Percentiles rank a stretch among this genome's conserved stretches.
These are phyloP conservation scores for Combretum micranthum DNA, from an alignment of 345 rosid species.

Conservation along the genomic window DNA sequence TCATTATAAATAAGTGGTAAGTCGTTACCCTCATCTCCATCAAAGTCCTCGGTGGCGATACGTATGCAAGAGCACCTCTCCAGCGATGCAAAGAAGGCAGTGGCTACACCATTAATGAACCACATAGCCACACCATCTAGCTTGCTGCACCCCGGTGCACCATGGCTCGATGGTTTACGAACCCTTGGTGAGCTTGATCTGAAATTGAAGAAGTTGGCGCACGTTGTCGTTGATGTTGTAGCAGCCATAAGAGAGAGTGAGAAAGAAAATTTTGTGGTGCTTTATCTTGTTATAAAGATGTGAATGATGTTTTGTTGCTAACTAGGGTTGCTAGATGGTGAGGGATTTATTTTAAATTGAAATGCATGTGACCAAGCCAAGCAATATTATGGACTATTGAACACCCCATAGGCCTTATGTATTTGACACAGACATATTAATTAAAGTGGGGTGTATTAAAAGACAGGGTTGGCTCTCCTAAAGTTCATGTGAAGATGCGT, in stretches of 20 bases:
- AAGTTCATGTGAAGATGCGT: no score
- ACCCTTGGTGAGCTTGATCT: slow-evolving; percentile 11
- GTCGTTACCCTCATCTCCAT: slow-evolving; percentile 16
- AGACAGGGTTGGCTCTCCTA: no score
- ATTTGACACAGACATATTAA: no score
- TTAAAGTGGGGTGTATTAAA: no score
- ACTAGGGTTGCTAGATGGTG: no score
- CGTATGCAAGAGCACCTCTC: slow-evolving; percentile 20
- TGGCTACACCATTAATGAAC: slow-evolving; percentile 12
- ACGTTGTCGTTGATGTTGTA: slow-evolving; percentile 12
- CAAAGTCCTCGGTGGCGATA: slow-evolving; percentile 16
- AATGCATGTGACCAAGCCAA: no score
- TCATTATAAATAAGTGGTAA: slow-evolving; percentile 13
- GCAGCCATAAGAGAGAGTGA: slow-evolving; percentile 6
- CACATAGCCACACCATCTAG: slow-evolving; percentile 18
- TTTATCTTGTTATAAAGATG: no score
- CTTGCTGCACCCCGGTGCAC: slow-evolving; percentile 12
- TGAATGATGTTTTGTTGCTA: no score
- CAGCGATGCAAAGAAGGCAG: slow-evolving; percentile 16
- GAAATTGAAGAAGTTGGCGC: slow-evolving; percentile 14
- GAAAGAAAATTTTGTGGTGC: no score
- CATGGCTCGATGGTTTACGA: slow-evolving; percentile 3
- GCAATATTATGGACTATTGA: no score
- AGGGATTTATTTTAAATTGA: no score
- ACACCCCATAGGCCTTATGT: no score